Evolutionary conservation across 176 grass and related monocot genomes (phyloP), one percentile per base, ranked within the genome.

Genomic region (Typha latifolia): DNA sequence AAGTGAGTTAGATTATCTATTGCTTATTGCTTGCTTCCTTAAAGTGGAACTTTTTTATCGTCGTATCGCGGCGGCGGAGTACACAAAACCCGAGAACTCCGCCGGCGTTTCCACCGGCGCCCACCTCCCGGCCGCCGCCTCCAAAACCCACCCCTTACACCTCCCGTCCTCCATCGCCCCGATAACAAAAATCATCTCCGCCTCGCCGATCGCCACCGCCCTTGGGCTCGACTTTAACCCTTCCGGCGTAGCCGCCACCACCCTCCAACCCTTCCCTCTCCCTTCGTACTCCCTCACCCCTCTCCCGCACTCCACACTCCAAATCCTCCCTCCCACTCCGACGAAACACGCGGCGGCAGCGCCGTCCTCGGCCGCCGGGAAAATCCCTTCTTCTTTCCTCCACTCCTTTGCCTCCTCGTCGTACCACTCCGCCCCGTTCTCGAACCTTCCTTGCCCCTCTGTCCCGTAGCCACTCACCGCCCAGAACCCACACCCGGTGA

Each of bases 391-490:
- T 20, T 50, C 80, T 49, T 26, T 18, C 27, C 32, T 18, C 87
- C 87, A 90, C 20, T 24, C 29, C 51, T 14, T 68, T 0, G 68
- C 51, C 34, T 3, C 76, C 32, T 12, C 55, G 47, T 37, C 15
- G 75, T 80, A 83, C 61, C 68, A 32, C 87, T 90, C 83, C 71
- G 79, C 72, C 11, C 63, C 80, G 43, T 48, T 69, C 69, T 51
- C 78, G 79, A 85, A 86, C 21, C 49, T 72, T 12, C 87, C 83
- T 19, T 90, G 83, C 12, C 53, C 73, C 2, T 78, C 72, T 9
- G 83, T 90, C 14, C 77, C 22, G 83, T 85, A 90, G 4, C 83
- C 87, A 72, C 83, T 77, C 14, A 84, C 80, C 6, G 73, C 82
- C 66, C 84, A 71, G 47, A 83, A 71, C 26, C 62, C 14, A 15